Conservation (phyloP, 768 basidiomycete genomes). For the Lactarius akahatsu region DNA sequence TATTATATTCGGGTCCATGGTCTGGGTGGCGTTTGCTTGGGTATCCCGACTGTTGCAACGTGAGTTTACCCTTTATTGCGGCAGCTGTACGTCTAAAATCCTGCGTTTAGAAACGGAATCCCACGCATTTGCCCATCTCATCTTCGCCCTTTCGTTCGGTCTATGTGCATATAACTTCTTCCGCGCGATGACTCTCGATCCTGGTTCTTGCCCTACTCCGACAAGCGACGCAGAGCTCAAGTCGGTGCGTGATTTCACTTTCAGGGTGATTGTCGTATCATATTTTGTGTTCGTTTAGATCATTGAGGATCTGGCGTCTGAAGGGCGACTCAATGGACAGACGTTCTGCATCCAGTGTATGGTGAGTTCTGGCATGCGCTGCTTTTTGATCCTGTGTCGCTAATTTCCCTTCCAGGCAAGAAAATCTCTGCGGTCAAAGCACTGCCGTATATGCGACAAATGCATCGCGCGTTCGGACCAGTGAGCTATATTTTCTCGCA, state of each 20-base stretch:
- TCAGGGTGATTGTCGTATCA: neutral
- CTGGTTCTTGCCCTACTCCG: slow-evolving; percentile 83
- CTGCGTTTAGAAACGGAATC: slow-evolving; percentile 63
- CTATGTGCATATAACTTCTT: slow-evolving; percentile 89
- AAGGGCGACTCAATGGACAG: slow-evolving; percentile 88
- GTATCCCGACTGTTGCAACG: slow-evolving; percentile 70
- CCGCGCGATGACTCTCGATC: slow-evolving; percentile 83
- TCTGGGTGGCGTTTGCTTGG: slow-evolving; percentile 89
- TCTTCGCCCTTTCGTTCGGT: slow-evolving; percentile 66
- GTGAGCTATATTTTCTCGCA: slow-evolving; percentile 46
- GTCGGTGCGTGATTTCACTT: slow-evolving; percentile 55
- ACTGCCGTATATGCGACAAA: slow-evolving; percentile 88
- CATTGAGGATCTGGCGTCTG: slow-evolving; percentile 86
- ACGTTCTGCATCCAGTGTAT: slow-evolving; percentile 97
- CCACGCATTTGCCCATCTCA: slow-evolving; percentile 71
- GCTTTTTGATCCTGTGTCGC: neutral
- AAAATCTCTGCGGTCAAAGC: slow-evolving; percentile 91
- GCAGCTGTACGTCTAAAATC: neutral
- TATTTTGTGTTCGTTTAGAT: slow-evolving; percentile 46
- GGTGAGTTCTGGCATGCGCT: slow-evolving; percentile 44
- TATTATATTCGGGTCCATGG: slow-evolving; percentile 79
- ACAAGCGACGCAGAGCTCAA: slow-evolving; percentile 82
- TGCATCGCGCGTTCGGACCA: slow-evolving; percentile 93
- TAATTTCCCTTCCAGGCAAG: slow-evolving; percentile 51
- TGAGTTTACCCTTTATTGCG: slow-evolving; percentile 37